A percentile compares a stretch with the other conserved stretches of the same genome.
phyloP scores from a whole-genome alignment of 2,329 filamentous ascomycete species.

The Fusarium sp. region DNA sequence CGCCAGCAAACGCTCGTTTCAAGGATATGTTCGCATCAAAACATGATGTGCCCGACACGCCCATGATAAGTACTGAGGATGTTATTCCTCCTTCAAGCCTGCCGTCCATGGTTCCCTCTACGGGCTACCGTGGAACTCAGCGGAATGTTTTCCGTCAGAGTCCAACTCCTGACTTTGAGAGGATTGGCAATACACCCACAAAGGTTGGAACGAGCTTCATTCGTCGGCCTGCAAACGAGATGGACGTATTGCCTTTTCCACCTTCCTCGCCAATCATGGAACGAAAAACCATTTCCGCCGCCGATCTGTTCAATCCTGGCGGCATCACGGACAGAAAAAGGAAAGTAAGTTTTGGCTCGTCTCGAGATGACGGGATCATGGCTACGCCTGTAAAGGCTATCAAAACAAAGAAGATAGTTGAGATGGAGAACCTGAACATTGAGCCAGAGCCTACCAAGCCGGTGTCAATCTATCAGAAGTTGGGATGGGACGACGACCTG shows the following conservation, averaged over 20 bases:
- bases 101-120: conserved; percentile 58
- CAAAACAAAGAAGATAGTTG: conserved; percentile 25
- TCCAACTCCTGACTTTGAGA: conserved; percentile 48
- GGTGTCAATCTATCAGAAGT: conserved; percentile 64
- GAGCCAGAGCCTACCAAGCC: conserved; percentile 42
- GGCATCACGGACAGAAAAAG: conserved; percentile 32
- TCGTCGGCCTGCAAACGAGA: conserved; percentile 46
- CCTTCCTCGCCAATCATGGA: conserved; percentile 55
- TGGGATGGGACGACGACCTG: conserved; percentile 71
- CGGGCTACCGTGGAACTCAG: conserved; percentile 52
- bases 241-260: conserved; percentile 46
- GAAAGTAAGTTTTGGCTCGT: conserved; percentile 33
- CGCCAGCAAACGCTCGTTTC: conserved; percentile 67
- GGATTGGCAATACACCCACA: conserved; percentile 51
- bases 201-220: conserved; percentile 49
- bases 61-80: conserved; percentile 47
- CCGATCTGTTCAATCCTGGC: conserved; percentile 29
- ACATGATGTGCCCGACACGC: conserved; percentile 38
- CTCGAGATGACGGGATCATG: conserved; percentile 45
- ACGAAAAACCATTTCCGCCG: conserved; percentile 38
- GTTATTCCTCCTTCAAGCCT: conserved; percentile 55
- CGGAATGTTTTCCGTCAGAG: conserved; percentile 50
- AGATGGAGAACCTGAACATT: conserved; percentile 19
- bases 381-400: conserved; percentile 57
- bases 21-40: conserved; percentile 60